Conservation (phyloP, 2,329 filamentous ascomycete genomes). For the Paracoccidioides lutzii region DNA sequence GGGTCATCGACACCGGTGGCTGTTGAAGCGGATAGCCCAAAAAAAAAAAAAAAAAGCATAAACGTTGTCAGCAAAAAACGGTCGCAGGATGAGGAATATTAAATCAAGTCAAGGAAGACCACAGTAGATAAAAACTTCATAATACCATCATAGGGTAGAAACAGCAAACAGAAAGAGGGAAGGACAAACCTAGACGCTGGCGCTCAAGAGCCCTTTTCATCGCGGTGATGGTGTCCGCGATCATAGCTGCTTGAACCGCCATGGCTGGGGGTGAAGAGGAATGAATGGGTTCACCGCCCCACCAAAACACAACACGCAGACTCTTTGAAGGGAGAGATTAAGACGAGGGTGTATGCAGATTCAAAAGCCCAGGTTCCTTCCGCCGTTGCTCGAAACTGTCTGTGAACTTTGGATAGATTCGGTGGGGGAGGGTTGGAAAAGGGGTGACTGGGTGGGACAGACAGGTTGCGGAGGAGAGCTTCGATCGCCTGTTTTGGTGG, state of each 20-base stretch:
- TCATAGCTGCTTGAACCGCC: constrained; percentile 33
- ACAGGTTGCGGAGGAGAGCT: too few relatives aligned
- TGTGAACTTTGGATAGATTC: too few relatives aligned
- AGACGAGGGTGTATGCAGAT: too few relatives aligned
- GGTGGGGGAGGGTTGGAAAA: too few relatives aligned
- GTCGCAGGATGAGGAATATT: neutral
- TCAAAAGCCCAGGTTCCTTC: too few relatives aligned
- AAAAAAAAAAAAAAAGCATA: neutral
- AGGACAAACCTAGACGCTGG: constrained; percentile 32
- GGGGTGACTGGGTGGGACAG: too few relatives aligned
- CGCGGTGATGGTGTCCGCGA: constrained; percentile 42
- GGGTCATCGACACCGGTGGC: constrained; percentile 38
- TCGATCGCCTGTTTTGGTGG: too few relatives aligned
- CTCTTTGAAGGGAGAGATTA: too few relatives aligned
- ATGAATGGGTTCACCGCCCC: neutral
- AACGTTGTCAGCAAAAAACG: constrained; percentile 1
- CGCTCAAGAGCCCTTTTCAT: constrained; percentile 41
- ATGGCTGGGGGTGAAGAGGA: too few relatives aligned
- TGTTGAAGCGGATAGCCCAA: too few relatives aligned
- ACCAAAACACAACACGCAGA: too few relatives aligned
- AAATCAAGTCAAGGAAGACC: neutral
- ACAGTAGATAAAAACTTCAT: neutral
- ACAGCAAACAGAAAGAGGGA: neutral
- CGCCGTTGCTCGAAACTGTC: too few relatives aligned
- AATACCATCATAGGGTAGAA: neutral